phyloP scores from a whole-genome alignment of 2,329 filamentous ascomycete species.

The Hymenoscyphus scutula region DNA sequence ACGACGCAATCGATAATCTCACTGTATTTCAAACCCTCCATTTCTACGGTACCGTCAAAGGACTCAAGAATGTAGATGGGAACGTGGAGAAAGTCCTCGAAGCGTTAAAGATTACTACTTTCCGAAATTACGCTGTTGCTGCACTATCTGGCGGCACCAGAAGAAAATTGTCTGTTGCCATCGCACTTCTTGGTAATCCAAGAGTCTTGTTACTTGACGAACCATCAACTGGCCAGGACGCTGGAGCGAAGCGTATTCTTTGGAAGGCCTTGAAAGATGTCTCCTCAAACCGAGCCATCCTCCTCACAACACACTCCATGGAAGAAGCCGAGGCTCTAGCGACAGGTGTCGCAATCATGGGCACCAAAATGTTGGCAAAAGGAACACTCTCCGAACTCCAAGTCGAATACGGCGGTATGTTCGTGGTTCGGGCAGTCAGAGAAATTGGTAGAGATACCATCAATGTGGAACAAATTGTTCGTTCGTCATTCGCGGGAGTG shows the following conservation, averaged over 20 bases:
- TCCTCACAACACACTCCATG: conserved; percentile 40
- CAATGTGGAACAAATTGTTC: conserved; percentile 19
- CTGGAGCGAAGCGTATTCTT: conserved; percentile 37
- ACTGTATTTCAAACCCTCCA: conserved; percentile 36
- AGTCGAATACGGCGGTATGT: conserved; percentile 25
- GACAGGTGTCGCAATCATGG: conserved; percentile 38
- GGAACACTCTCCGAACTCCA: conserved; percentile 28
- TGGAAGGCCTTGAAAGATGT: conserved; percentile 37
- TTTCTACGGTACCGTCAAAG: conserved; percentile 36
- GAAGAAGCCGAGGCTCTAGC: conserved; percentile 39
- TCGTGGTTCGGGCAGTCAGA: conserved; percentile 24
- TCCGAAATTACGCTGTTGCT: conserved; percentile 28
- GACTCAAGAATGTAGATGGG: conserved; percentile 31
- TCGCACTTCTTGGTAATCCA: conserved; percentile 36
- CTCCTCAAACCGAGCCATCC: conserved; percentile 32
- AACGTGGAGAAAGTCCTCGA: conserved; percentile 35
- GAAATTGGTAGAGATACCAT: conserved; percentile 4
- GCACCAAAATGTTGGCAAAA: conserved; percentile 34
- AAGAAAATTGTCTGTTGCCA: conserved; percentile 37
- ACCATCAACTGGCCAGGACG: conserved; percentile 37
- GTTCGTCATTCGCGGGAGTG: conserved; percentile 21
- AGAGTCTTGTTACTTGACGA: conserved; percentile 37
- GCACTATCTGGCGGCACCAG: conserved; percentile 36
- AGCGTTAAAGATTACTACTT: conserved; percentile 32
- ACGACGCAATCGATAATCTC: conserved; percentile 37